Conservation (phyloP, 2,329 filamentous ascomycete genomes). For the Fusarium luffae region DNA sequence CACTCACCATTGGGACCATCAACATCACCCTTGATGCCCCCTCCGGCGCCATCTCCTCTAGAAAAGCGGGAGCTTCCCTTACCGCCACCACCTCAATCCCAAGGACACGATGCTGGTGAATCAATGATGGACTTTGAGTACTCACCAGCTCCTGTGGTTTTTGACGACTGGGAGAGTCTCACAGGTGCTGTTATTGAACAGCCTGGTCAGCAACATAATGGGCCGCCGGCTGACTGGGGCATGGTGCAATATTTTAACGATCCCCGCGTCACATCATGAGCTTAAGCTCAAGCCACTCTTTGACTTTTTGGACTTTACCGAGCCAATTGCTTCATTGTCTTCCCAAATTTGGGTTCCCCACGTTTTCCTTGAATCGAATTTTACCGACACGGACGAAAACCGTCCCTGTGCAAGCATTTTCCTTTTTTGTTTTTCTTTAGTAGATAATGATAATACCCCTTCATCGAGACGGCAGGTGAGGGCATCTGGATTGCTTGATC, state of each 20-base stretch:
- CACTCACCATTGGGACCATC: conserved; percentile 50
- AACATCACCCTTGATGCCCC: conserved; percentile 48
- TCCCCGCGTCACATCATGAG: conserved; percentile 48
- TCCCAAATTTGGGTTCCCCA: conserved; percentile 23
- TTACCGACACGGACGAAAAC: conserved; percentile 15
- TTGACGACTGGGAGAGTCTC: conserved; percentile 57
- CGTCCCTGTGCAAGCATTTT: conserved; percentile 38
- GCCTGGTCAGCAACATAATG: conserved; percentile 41
- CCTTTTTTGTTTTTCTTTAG: conserved; percentile 36
- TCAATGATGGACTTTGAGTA: conserved; percentile 59
- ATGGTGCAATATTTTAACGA: conserved; percentile 53
- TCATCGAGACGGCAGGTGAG: conserved; percentile 45
- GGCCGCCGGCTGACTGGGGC: conserved; percentile 44
- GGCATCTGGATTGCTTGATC: conserved; percentile 42
- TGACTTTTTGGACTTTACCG: conserved; percentile 34
- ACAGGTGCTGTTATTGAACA: conserved; percentile 51
- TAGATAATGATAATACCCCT: conserved; percentile 52
- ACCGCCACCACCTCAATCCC: conserved; percentile 46
- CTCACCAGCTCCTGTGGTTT: conserved; percentile 52
- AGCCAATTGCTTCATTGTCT: conserved; percentile 32
- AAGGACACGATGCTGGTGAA: conserved; percentile 41
- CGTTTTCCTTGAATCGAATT: conserved; percentile 37
- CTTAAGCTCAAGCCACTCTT: conserved; percentile 27
- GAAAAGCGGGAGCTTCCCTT: conserved; percentile 53
- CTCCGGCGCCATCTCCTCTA: conserved; percentile 46